phyloP scores from a whole-genome alignment of 345 rosid genomes.

The Citrus reticulata region DNA sequence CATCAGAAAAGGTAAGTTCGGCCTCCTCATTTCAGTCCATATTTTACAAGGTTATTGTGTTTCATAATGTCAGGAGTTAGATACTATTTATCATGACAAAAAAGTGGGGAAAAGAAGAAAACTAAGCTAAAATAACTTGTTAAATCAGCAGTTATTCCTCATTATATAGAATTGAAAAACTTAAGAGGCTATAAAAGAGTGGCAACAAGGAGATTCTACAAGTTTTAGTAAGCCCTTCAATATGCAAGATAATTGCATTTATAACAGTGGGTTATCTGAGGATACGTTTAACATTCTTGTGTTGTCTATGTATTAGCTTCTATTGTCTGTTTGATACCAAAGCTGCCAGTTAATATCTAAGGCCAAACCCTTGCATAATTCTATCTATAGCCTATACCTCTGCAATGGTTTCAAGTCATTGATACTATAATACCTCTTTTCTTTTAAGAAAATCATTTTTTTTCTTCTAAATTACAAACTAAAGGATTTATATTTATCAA shows the following conservation, averaged over 20 bases:
- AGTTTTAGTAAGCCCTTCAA: background rate
- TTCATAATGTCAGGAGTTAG: background rate
- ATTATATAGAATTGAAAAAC: background rate
- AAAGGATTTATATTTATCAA: no score
- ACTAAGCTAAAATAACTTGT: background rate
- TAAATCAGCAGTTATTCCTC: background rate
- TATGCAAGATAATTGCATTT: background rate
- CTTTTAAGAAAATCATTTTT: no score
- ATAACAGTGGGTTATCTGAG: background rate
- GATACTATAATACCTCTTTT: background rate
- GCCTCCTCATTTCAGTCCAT: background rate
- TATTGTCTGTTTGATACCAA: background rate
- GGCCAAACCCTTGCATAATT: background rate
- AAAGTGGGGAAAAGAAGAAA: background rate
- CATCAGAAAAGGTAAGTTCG: constrained; percentile 65
- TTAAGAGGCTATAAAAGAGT: background rate
- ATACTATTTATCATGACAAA: constrained; percentile 2
- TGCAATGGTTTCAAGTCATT: background rate
- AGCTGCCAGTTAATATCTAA: background rate
- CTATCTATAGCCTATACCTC: background rate
- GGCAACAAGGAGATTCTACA: background rate
- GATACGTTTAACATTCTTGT: background rate
- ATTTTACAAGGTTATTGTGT: background rate
- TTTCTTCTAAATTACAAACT: no score
- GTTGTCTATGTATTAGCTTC: background rate